phyloP scores from a whole-genome alignment of 306 rosid genomes.

The Hippophae gyantsensis region DNA sequence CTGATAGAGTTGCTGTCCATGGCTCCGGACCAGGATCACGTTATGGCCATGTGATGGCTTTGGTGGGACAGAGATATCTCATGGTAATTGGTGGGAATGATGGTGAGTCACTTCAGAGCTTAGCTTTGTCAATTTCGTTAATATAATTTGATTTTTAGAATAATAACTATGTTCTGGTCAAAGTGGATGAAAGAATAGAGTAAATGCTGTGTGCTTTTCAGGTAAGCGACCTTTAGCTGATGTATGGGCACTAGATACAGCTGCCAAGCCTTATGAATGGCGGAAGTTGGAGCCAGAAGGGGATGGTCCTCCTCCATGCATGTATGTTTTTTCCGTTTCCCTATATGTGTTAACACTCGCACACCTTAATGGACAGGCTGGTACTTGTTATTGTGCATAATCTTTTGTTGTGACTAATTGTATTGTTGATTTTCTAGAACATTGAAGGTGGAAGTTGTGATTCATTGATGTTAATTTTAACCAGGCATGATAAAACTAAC shows the following conservation, averaged over 20 bases:
- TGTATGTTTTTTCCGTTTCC: slow-evolving; percentile 41
- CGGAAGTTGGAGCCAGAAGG: slow-evolving; percentile 99
- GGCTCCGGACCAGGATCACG: slow-evolving; percentile 99
- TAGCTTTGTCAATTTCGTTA: neutral
- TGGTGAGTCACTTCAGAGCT: slow-evolving; percentile 42
- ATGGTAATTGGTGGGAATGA: slow-evolving; percentile 99
- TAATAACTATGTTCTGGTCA: neutral
- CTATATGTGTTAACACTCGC: neutral
- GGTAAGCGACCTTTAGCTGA: slow-evolving; percentile 99
- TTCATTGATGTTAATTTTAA: too few relatives aligned
- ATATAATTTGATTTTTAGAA: neutral
- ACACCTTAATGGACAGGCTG: neutral
- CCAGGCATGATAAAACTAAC: too few relatives aligned
- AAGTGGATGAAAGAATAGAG: neutral
- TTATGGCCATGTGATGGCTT: slow-evolving; percentile 99
- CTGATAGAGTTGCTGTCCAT: slow-evolving; percentile 86
- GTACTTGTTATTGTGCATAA: neutral
- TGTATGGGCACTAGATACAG: slow-evolving; percentile 99
- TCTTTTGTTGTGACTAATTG: too few relatives aligned
- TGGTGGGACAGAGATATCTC: slow-evolving; percentile 99
- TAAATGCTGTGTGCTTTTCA: slow-evolving; percentile 28
- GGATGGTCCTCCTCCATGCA: slow-evolving; percentile 99
- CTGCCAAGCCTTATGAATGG: slow-evolving; percentile 99
- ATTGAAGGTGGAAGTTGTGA: too few relatives aligned
- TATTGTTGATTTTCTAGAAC: too few relatives aligned